Conservation (phyloP, 306 rosid genomes). For the Mucuna pruriens region DNA sequence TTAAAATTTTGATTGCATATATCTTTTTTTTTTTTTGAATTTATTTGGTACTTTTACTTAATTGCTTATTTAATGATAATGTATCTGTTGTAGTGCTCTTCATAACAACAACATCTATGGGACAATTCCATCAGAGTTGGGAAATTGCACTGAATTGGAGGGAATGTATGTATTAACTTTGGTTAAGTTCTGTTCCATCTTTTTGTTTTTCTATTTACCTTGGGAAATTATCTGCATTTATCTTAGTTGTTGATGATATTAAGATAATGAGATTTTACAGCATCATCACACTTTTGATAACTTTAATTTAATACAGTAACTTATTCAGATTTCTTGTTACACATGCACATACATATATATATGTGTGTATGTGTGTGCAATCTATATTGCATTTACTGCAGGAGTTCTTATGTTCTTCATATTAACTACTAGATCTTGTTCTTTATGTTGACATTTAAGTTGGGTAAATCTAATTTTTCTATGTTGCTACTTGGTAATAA, state of each 20-base stretch:
- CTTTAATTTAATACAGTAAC: conserved; percentile 20
- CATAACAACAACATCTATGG: conserved; percentile 85
- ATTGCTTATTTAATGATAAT: conserved; percentile 42
- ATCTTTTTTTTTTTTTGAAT: background rate
- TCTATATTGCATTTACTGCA: conserved; percentile 11
- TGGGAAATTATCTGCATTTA: conserved; percentile 19
- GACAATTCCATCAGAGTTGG: conserved; percentile 88
- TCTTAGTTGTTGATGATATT: conserved; percentile 20
- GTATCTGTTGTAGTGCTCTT: conserved; percentile 66
- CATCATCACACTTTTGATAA: background rate
- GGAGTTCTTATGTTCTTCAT: conserved; percentile 16
- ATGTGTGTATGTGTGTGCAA: background rate
- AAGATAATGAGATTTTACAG: conserved; percentile 11
- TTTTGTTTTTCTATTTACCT: conserved; percentile 21
- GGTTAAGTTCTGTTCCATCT: conserved; percentile 18
- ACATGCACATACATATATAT: too few species aligned
- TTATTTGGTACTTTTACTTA: conserved; percentile 22
- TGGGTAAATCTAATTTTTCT: conserved; percentile 25
- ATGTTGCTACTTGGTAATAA: conserved; percentile 30
- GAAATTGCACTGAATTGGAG: conserved; percentile 82
- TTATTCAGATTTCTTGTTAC: conserved; percentile 16
- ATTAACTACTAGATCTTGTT: conserved; percentile 28
- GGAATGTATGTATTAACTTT: conserved; percentile 65
- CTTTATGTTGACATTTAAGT: conserved; percentile 24
- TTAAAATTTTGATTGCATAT: conserved; percentile 16